phyloP scores from a whole-genome alignment of 2,329 filamentous ascomycete genomes.

The Xylariales sp. region DNA sequence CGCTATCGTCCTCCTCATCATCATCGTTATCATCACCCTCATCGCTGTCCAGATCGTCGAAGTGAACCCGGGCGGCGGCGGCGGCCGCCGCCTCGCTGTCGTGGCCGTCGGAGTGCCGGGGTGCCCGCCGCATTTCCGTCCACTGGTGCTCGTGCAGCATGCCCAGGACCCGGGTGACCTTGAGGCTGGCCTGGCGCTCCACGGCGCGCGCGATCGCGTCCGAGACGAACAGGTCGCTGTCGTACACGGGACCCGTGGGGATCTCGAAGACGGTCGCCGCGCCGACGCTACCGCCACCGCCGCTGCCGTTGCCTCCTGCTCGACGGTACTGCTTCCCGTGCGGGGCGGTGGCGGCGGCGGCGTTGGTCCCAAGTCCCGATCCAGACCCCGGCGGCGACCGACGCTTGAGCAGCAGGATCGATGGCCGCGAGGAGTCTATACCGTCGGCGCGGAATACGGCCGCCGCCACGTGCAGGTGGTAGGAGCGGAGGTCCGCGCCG shows the following conservation, averaged over 20 bases:
- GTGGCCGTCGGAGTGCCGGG: no score
- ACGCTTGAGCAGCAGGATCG: slow-evolving; percentile 19
- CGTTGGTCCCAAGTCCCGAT: no score
- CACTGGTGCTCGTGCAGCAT: slow-evolving; percentile 13
- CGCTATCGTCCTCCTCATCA: slow-evolving; percentile 5
- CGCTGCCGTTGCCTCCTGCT: no score
- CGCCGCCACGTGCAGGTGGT: slow-evolving; percentile 18
- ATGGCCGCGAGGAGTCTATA: slow-evolving; percentile 15
- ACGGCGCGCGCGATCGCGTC: slow-evolving; percentile 20
- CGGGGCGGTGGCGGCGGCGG: no score
- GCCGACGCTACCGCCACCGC: no score
- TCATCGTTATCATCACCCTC: background rate
- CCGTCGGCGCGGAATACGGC: slow-evolving; percentile 24
- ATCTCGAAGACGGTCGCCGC: slow-evolving; percentile 11
- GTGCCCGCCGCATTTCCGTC: background rate
- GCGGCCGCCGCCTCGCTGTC: no score
- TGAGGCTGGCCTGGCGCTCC: slow-evolving; percentile 17
- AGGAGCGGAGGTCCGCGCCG: no score
- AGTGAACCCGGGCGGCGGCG: background rate
- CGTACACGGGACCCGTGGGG: slow-evolving; percentile 19
- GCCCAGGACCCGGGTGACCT: slow-evolving; percentile 17
- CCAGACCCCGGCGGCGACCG: no score
- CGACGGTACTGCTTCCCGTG: no score
- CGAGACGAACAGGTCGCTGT: slow-evolving; percentile 22
- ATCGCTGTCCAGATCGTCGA: background rate